phyloP scores from a whole-genome alignment of 352 stramenopile species.

The Phytophthora uliginosa region DNA sequence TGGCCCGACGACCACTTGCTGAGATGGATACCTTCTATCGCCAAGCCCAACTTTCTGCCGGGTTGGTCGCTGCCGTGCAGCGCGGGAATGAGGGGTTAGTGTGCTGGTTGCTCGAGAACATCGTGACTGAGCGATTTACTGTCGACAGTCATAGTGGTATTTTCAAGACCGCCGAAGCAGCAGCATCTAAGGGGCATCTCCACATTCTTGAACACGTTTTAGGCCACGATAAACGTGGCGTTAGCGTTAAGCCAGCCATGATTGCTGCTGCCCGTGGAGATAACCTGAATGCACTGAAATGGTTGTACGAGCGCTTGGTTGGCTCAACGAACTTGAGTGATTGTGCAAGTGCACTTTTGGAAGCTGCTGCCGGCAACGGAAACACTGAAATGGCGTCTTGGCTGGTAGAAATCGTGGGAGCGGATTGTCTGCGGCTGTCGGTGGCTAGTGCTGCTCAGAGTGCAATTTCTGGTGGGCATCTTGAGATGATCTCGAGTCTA shows the following conservation, averaged over 20 bases:
- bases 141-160: conserved; percentile 33
- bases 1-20: conserved; percentile 27
- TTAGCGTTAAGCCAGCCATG: conserved; percentile 23
- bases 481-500: conserved; percentile 29
- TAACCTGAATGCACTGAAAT: conserved; percentile 18
- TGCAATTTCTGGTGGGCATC: conserved; percentile 32
- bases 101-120: conserved; percentile 30
- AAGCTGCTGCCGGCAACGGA: conserved; percentile 23
- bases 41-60: conserved; percentile 30
- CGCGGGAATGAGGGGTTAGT: conserved; percentile 25
- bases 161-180: conserved; percentile 32
- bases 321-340: conserved; percentile 3
- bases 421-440: conserved; percentile 22
- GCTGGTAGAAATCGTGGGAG: conserved; percentile 24
- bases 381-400: conserved; percentile 26
- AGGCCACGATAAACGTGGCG: conserved; percentile 24
- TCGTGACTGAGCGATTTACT: conserved; percentile 25
- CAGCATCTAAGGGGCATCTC: conserved; percentile 23
- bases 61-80: conserved; percentile 25
- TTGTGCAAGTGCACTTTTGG: conserved; percentile 23
- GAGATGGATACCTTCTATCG: conserved; percentile 43
- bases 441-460: conserved; percentile 25
- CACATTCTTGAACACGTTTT: conserved; percentile 34
- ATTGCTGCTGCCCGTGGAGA: conserved; percentile 22
- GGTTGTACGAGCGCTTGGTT: conserved; percentile 24